These are phyloP conservation scores for Diaporthe sp. DNA, from an alignment of 2,329 filamentous ascomycete species.

Conservation along the genomic window DNA sequence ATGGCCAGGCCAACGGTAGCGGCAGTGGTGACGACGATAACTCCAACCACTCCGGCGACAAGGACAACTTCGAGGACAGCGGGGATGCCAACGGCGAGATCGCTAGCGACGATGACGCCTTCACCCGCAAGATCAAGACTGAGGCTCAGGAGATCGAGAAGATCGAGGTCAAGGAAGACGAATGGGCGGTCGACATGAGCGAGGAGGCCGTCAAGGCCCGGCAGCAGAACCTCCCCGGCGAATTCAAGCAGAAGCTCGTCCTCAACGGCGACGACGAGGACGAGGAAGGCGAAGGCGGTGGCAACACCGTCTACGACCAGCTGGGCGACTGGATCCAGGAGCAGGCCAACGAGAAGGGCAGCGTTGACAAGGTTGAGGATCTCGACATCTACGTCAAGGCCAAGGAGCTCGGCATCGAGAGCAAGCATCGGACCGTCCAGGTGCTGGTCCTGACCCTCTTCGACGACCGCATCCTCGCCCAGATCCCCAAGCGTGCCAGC, in stretches of 20 bases:
- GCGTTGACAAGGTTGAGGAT: conserved; percentile 85
- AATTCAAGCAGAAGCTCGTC: conserved; percentile 93
- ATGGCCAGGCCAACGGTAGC: conserved; percentile 72
- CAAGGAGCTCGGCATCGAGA: conserved; percentile 93
- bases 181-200: conserved; percentile 98
- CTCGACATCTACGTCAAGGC: conserved; percentile 96
- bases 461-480: conserved; percentile 87
- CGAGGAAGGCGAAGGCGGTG: conserved; percentile 82
- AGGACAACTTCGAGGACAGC: conserved; percentile 65
- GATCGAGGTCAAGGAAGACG: conserved; percentile 79
- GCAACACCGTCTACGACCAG: conserved; percentile 85
- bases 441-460: conserved; percentile 96
- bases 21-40: conserved; percentile 71
- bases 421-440: conserved; percentile 92
- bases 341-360: conserved; percentile 78
- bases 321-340: conserved; percentile 93
- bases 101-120: conserved; percentile 85
- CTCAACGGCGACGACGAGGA: conserved; percentile 83
- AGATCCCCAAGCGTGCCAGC: conserved; percentile 85
- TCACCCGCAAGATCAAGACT: conserved; percentile 83
- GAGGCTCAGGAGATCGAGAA: conserved; percentile 63
- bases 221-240: conserved; percentile 91
- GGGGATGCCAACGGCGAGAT: conserved; percentile 71
- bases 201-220: conserved; percentile 95
- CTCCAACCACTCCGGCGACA: conserved; percentile 57